Evolutionary conservation across 495 filamentous ascomycete species (phyloP).

Genomic region (Halenospora varia): DNA sequence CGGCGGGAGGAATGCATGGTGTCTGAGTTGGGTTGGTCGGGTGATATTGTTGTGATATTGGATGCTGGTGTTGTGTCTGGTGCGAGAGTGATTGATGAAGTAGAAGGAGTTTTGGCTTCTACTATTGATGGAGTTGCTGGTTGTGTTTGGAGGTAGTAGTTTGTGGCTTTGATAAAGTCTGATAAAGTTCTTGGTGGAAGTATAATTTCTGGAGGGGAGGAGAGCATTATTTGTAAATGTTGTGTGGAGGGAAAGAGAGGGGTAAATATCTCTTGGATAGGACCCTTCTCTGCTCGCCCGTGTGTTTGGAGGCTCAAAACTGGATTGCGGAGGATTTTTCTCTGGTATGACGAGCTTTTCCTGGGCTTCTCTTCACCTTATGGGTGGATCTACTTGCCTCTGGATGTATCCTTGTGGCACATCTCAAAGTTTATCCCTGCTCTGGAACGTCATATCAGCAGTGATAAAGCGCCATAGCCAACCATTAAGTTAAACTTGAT

Average conservation of each 20-base stretch:
- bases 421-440: too few relatives aligned
- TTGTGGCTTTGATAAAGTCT: neutral
- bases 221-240: slow-evolving; percentile 2
- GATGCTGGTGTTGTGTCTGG: neutral
- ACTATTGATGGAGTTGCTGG: neutral
- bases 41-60: neutral
- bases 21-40: slow-evolving; percentile 6
- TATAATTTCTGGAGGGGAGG: neutral
- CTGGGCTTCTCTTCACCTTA: too few relatives aligned
- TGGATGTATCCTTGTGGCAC: too few relatives aligned
- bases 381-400: too few relatives aligned
- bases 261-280: neutral
- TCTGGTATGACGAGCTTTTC: neutral
- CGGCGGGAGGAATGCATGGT: slow-evolving; percentile 14
- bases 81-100: neutral
- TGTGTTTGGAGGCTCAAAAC: neutral
- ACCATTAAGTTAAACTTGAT: too few relatives aligned
- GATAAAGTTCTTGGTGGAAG: slow-evolving; percentile 6
- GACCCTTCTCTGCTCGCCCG: neutral
- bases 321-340: neutral
- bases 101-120: neutral
- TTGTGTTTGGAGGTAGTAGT: neutral
- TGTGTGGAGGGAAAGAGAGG: neutral
- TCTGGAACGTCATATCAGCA: too few relatives aligned
- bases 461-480: too few relatives aligned